phyloP scores from a whole-genome alignment of 768 basidiomycete genomes.

The Suillus occidentalis region DNA sequence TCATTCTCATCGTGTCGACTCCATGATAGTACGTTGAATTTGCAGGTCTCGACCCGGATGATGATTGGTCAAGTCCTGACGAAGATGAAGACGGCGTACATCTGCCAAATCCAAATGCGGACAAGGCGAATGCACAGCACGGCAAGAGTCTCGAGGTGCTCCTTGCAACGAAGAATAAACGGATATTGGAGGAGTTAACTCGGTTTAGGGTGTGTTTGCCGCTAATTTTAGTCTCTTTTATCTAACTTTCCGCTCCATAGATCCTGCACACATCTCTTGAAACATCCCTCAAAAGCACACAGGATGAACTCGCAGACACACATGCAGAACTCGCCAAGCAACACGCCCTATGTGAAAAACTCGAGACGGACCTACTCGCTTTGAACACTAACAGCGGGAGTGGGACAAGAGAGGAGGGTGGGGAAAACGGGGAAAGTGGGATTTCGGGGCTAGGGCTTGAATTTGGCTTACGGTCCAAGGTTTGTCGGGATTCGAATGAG shows the following conservation, averaged over 20 bases:
- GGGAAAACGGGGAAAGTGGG: constrained; percentile 34
- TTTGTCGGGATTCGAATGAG: neutral
- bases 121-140: constrained; percentile 72
- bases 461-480: constrained; percentile 10
- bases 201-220: constrained; percentile 68
- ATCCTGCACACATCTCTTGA: constrained; percentile 85
- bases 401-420: constrained; percentile 37
- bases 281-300: constrained; percentile 55
- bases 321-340: constrained; percentile 75
- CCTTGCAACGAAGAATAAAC: constrained; percentile 91
- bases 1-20: neutral
- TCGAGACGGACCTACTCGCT: constrained; percentile 88
- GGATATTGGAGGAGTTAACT: constrained; percentile 89
- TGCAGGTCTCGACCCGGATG: constrained; percentile 75
- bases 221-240: neutral
- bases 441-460: constrained; percentile 76
- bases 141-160: constrained; percentile 88
- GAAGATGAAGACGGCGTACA: constrained; percentile 53
- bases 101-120: constrained; percentile 88
- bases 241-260: constrained; percentile 35
- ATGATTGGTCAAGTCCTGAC: constrained; percentile 40
- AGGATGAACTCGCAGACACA: constrained; percentile 57
- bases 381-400: constrained; percentile 51
- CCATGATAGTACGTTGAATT: constrained; percentile 87
- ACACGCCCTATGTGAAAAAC: constrained; percentile 77